Percentiles rank a stretch among this genome's conserved stretches.
Evolutionary conservation across 2,329 filamentous ascomycete genomes (phyloP).

Genomic region (Xylaria polymorpha): DNA sequence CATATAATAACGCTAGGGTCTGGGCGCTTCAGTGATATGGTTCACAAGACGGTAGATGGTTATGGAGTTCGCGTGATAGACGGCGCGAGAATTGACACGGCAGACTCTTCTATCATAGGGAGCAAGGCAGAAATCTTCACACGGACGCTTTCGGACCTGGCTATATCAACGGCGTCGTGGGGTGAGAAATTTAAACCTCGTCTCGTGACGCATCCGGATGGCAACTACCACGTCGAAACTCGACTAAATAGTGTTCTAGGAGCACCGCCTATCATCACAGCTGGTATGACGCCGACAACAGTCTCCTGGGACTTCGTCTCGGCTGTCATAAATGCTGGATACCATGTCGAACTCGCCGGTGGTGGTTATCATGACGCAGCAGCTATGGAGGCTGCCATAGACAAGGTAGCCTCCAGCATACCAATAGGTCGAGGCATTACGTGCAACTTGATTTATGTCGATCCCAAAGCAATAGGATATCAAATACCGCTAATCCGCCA

Average conservation of each 20-base stretch:
- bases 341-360: slow-evolving; percentile 89
- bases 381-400: slow-evolving; percentile 84
- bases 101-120: slow-evolving; percentile 75
- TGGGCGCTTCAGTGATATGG: slow-evolving; percentile 34
- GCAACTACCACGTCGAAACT: slow-evolving; percentile 92
- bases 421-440: slow-evolving; percentile 88
- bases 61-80: slow-evolving; percentile 38
- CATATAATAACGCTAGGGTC: slow-evolving; percentile 32
- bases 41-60: slow-evolving; percentile 31
- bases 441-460: slow-evolving; percentile 91
- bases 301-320: slow-evolving; percentile 92
- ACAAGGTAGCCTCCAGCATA: slow-evolving; percentile 85
- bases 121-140: slow-evolving; percentile 99
- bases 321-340: slow-evolving; percentile 91
- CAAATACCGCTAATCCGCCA: slow-evolving; percentile 87
- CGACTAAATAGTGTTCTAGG: slow-evolving; percentile 92
- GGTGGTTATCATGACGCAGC: slow-evolving; percentile 88
- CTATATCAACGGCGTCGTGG: slow-evolving; percentile 96
- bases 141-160: slow-evolving; percentile 90
- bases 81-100: slow-evolving; percentile 27
- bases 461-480: slow-evolving; percentile 89
- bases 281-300: slow-evolving; percentile 92
- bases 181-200: slow-evolving; percentile 96
- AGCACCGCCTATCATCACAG: slow-evolving; percentile 87
- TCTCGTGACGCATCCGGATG: slow-evolving; percentile 86